Conservation (phyloP, 2,329 filamentous ascomycete species). For the Monosporascus cannonballus region DNA sequence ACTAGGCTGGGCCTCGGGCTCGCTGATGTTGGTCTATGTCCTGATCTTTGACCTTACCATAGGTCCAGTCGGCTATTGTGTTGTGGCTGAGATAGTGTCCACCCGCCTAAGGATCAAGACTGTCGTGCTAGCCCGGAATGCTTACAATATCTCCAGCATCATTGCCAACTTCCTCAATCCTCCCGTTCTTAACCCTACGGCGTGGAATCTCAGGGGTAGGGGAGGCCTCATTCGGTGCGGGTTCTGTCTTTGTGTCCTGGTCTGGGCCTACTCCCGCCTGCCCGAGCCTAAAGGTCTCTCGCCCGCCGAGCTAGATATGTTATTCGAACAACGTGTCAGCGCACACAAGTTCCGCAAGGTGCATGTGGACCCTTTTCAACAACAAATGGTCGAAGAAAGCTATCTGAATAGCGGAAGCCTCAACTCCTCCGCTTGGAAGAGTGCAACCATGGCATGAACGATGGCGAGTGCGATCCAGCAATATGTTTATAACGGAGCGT, state of each 20-base stretch:
- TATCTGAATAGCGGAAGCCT: too few relatives aligned
- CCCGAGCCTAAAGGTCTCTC: slow-evolving; percentile 56
- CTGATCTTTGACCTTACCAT: slow-evolving; percentile 35
- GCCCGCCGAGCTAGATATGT: slow-evolving; percentile 56
- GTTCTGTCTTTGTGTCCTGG: slow-evolving; percentile 46
- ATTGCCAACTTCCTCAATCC: slow-evolving; percentile 26
- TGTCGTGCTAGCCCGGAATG: slow-evolving; percentile 30
- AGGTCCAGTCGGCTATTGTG: slow-evolving; percentile 34
- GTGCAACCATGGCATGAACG: too few relatives aligned
- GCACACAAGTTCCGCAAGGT: neutral
- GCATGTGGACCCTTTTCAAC: too few relatives aligned
- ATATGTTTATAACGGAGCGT: too few relatives aligned
- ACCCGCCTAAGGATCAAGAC: slow-evolving; percentile 35
- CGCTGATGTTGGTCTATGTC: slow-evolving; percentile 32
- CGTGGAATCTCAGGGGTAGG: slow-evolving; percentile 27
- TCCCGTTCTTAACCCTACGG: slow-evolving; percentile 25
- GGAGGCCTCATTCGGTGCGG: slow-evolving; percentile 22
- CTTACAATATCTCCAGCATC: slow-evolving; percentile 33
- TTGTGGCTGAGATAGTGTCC: slow-evolving; percentile 39
- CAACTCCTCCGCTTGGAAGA: too few relatives aligned
- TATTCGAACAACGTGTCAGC: slow-evolving; percentile 27
- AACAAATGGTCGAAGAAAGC: too few relatives aligned
- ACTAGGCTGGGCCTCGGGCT: slow-evolving; percentile 31
- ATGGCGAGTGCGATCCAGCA: too few relatives aligned
- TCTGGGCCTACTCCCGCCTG: slow-evolving; percentile 59